Conservation (phyloP, 2,329 filamentous ascomycete genomes). For the Penicillium griseofulvum region DNA sequence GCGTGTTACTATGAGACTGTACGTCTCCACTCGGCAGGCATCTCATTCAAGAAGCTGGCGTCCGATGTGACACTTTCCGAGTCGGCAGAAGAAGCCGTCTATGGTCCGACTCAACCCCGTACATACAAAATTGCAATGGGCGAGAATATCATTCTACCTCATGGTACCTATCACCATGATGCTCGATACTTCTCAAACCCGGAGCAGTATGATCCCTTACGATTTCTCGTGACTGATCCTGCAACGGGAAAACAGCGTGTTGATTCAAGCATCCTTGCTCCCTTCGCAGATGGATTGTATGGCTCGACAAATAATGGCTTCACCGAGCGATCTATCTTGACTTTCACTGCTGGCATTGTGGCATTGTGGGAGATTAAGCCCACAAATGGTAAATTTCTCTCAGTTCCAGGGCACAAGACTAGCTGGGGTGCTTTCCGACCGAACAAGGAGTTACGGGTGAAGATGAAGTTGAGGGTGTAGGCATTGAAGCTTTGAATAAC, state of each 20-base stretch:
- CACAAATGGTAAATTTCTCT: constrained; percentile 46
- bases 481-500: neutral
- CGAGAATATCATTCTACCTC: constrained; percentile 45
- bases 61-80: constrained; percentile 42
- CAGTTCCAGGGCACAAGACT: constrained; percentile 50
- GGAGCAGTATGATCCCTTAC: constrained; percentile 43
- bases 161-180: constrained; percentile 47
- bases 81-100: constrained; percentile 37
- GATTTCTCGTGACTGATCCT: constrained; percentile 47
- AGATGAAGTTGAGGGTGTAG: constrained; percentile 47
- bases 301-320: constrained; percentile 54
- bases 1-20: constrained; percentile 49
- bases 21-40: constrained; percentile 43
- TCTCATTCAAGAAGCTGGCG: constrained; percentile 44
- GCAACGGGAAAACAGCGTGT: constrained; percentile 36
- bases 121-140: constrained; percentile 44
- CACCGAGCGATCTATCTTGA: constrained; percentile 51
- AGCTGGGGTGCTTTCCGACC: constrained; percentile 53
- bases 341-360: constrained; percentile 53
- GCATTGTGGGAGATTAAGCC: constrained; percentile 57
- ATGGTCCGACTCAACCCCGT: constrained; percentile 27
- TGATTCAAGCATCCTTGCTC: constrained; percentile 44
- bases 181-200: constrained; percentile 42
- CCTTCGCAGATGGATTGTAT: constrained; percentile 50
- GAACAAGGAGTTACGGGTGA: constrained; percentile 53